Evolutionary conservation across 768 basidiomycete genomes (phyloP).

Genomic region (Rhodotorula diobovata): DNA sequence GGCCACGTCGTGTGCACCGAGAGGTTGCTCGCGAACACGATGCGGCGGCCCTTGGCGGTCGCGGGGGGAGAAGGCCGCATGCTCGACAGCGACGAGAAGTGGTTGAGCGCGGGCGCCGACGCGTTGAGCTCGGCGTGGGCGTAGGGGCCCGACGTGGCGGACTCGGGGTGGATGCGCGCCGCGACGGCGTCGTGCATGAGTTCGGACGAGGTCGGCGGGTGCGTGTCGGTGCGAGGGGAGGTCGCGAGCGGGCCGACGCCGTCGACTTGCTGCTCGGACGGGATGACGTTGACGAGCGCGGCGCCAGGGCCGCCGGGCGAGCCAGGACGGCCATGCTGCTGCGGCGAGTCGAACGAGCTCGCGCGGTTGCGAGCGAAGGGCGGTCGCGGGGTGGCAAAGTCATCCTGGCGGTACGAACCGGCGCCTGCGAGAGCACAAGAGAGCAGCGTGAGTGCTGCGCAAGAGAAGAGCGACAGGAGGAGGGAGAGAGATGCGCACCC

Average conservation of each 20-base stretch:
- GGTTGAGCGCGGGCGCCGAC: constrained; percentile 77
- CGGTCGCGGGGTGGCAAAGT: constrained; percentile 80
- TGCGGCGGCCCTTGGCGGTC: constrained; percentile 54
- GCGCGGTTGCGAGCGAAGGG: constrained; percentile 39
- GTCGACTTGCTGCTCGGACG: constrained; percentile 39
- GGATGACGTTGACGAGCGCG: constrained; percentile 39
- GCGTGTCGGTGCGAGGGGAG: constrained; percentile 25
- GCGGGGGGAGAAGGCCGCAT: constrained; percentile 63
- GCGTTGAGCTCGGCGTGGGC: constrained; percentile 72
- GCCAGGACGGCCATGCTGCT: constrained; percentile 31
- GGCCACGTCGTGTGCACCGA: constrained; percentile 98
- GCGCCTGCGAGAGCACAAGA: constrained; percentile 54
- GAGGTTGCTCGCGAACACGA: constrained; percentile 85
- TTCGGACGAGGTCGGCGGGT: constrained; percentile 27
- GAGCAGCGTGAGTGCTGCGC: not conserved
- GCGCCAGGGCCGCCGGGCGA: constrained; percentile 54
- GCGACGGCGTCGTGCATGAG: constrained; percentile 22
- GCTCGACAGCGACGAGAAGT: constrained; percentile 58
- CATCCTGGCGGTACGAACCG: constrained; percentile 62
- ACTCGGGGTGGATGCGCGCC: constrained; percentile 29
- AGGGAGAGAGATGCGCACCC: constrained; percentile 55
- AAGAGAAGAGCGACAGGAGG: not conserved
- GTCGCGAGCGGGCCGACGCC: constrained; percentile 26
- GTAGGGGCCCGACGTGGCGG: constrained; percentile 43
- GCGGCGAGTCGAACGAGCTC: constrained; percentile 41